Conservation (phyloP, 768 basidiomycete genomes). For the Kondoa malvinella region DNA sequence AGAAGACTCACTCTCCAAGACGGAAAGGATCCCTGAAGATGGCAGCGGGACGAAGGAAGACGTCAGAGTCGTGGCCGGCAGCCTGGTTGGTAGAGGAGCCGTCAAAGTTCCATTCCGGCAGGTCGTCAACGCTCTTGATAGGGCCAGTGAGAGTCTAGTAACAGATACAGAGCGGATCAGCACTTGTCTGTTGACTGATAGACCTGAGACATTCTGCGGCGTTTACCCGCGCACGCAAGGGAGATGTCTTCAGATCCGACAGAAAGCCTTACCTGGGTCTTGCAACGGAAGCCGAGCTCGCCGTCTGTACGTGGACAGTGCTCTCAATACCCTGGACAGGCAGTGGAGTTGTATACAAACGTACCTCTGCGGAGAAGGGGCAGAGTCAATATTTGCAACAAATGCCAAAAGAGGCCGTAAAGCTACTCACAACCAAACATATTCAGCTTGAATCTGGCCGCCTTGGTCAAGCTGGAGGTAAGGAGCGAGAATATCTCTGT, state of each 20-base stretch:
- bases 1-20: conserved; percentile 95
- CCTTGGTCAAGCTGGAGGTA: conserved; percentile 81
- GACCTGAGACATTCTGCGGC: background rate
- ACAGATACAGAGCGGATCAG: conserved; percentile 12
- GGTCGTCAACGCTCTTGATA: conserved; percentile 69
- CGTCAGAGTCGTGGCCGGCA: conserved; percentile 84
- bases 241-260: too few relatives aligned
- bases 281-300: conserved; percentile 80
- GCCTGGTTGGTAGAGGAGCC: conserved; percentile 64
- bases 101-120: conserved; percentile 98
- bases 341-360: background rate
- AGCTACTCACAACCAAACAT: conserved; percentile 13
- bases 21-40: conserved; percentile 99
- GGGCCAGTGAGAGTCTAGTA: conserved; percentile 67
- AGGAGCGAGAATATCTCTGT: background rate
- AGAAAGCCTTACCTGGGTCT: conserved; percentile 84
- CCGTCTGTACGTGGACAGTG: conserved; percentile 49
- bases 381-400: background rate
- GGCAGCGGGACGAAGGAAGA: conserved; percentile 90
- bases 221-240: background rate
- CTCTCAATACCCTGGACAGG: background rate
- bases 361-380: background rate
- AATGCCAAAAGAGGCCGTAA: background rate
- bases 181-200: conserved; percentile 11
- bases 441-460: conserved; percentile 79